These are phyloP conservation scores for Aureobasidium leucospermi DNA, from an alignment of 2,329 filamentous ascomycete species.

Conservation along the genomic window DNA sequence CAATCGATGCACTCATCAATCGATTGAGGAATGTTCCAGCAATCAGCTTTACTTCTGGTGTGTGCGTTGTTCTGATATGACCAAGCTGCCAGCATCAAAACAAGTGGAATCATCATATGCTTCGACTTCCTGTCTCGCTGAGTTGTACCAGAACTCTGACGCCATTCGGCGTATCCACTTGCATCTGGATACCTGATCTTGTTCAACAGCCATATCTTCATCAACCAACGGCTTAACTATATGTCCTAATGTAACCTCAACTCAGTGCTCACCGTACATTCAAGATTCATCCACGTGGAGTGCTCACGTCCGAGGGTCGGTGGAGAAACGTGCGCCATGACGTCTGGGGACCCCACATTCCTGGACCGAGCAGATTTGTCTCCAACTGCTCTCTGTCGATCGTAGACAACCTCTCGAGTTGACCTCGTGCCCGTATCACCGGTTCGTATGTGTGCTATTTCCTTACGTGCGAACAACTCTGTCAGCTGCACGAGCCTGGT, in stretches of 20 bases:
- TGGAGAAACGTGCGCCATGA: background rate
- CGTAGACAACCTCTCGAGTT: background rate
- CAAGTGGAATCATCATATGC: no score
- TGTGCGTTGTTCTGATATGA: no score
- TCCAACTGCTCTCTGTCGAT: background rate
- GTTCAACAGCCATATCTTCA: no score
- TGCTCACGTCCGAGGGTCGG: background rate
- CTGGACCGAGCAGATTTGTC: background rate
- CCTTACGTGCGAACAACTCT: background rate
- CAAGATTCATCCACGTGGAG: background rate
- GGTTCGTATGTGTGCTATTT: background rate
- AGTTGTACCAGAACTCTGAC: no score
- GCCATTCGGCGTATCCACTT: no score
- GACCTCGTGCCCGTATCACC: conserved; percentile 10
- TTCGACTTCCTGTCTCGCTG: no score
- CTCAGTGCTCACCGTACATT: background rate
- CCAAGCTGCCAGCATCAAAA: no score
- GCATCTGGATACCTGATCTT: no score
- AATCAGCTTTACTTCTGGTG: no score
- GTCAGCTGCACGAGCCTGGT: conserved; percentile 7
- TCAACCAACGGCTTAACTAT: no score
- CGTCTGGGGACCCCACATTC: conserved; percentile 9
- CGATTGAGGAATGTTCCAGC: no score
- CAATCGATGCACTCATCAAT: no score
- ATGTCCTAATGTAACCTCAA: background rate